Conservation (phyloP, 108 stramenopile species). For the Cyclotella baltica region DNA sequence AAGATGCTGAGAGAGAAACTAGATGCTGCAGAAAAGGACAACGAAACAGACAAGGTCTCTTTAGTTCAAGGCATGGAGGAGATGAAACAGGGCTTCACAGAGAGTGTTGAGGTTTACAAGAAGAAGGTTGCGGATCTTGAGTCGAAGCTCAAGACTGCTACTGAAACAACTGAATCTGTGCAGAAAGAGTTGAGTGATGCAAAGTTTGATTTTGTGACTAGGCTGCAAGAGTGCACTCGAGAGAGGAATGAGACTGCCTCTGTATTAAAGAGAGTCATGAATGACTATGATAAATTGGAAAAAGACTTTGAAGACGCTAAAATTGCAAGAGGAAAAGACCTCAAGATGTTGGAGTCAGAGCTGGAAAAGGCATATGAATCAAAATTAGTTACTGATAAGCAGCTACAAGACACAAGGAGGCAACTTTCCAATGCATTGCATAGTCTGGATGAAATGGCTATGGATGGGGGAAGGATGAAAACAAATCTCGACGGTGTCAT, state of each 20-base stretch:
- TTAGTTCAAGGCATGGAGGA: constrained; percentile 23
- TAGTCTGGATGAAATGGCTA: constrained; percentile 46
- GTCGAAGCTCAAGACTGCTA: constrained; percentile 26
- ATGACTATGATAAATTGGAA: too few relatives aligned
- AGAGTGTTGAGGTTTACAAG: constrained; percentile 25
- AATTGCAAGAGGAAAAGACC: constrained; percentile 27
- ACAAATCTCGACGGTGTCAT: constrained; percentile 34
- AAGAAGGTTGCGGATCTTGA: constrained; percentile 36
- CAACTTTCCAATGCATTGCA: constrained; percentile 43
- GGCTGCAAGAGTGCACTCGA: constrained; percentile 10
- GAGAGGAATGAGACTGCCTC: constrained; percentile 25
- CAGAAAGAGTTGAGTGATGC: constrained; percentile 7
- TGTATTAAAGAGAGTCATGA: constrained; percentile 17
- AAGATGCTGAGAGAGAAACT: constrained; percentile 26
- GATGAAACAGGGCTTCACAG: constrained; percentile 26
- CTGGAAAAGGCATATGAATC: constrained; percentile 23
- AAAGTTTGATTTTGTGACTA: constrained; percentile 15
- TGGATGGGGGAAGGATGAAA: constrained; percentile 42
- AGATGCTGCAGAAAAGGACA: not conserved
- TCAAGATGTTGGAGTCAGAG: constrained; percentile 40
- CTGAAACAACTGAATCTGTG: constrained; percentile 12
- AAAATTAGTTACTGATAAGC: constrained; percentile 33
- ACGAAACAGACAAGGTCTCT: constrained; percentile 14
- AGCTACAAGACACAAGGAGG: constrained; percentile 31
- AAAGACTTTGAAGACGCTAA: constrained; percentile 27